These are phyloP conservation scores for Aspergillus tubingensis DNA, from an alignment of 2,329 filamentous ascomycete genomes.

Conservation along the genomic window DNA sequence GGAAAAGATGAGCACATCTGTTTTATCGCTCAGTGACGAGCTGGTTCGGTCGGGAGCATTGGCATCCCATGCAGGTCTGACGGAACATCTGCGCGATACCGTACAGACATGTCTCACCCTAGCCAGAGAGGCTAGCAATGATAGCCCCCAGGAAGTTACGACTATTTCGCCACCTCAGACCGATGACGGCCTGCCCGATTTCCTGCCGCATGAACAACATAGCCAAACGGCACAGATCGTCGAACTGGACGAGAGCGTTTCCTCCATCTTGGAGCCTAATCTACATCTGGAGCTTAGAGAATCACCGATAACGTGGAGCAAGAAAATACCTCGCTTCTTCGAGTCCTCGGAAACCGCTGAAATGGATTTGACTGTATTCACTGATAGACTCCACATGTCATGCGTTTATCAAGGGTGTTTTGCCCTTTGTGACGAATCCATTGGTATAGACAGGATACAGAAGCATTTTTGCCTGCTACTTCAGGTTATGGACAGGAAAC, in stretches of 20 bases:
- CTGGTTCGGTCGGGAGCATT: slow-evolving; percentile 25
- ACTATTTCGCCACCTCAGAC: slow-evolving; percentile 1
- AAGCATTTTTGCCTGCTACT: slow-evolving; percentile 26
- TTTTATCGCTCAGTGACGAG: slow-evolving; percentile 25
- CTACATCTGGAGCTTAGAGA: too few species aligned
- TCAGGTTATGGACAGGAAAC: slow-evolving; percentile 21
- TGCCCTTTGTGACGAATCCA: slow-evolving; percentile 16
- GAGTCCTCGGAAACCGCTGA: slow-evolving; percentile 4
- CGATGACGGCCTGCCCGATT: background rate
- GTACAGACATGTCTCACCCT: slow-evolving; percentile 22
- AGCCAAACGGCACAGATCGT: slow-evolving; percentile 8
- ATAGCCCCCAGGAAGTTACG: slow-evolving; percentile 1
- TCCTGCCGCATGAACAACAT: background rate
- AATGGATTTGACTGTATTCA: slow-evolving; percentile 23
- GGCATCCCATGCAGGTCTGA: slow-evolving; percentile 20
- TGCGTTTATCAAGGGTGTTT: slow-evolving; percentile 24
- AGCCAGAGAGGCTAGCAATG: slow-evolving; percentile 10
- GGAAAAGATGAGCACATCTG: slow-evolving; percentile 26
- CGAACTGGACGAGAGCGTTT: slow-evolving; percentile 3
- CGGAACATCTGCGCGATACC: slow-evolving; percentile 20
- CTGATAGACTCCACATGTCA: slow-evolving; percentile 22
- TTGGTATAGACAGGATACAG: slow-evolving; percentile 19
- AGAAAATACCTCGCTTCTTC: background rate
- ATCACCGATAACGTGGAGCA: background rate
- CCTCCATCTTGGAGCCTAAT: background rate